Evolutionary conservation across 2,329 filamentous ascomycete genomes (phyloP), one percentile per base, ranked within the genome.

Genomic region (Rhexocercosporidium sp.): DNA sequence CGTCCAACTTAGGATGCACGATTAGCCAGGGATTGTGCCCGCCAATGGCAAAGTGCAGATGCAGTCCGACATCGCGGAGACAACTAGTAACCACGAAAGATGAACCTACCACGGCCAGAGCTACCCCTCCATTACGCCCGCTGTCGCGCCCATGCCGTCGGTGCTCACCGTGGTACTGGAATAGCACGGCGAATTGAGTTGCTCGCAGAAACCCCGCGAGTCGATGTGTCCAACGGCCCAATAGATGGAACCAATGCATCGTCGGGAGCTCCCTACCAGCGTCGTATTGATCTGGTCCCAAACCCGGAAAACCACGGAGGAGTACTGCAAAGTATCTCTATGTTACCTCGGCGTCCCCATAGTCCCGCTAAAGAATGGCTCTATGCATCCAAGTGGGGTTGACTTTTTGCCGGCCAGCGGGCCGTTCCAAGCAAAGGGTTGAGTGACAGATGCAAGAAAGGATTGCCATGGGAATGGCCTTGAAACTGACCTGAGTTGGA

Each of bases 1-100:
- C 31, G 22, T 57, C 20, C 34, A 20, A 25, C 54, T 57, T 57
- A 57, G 31, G n/a, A 57, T 41, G 54, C 31, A 57, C 31, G 9
- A 22, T 22, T 57, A 25, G 54, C 12, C n/a, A 41, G 31, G 29
- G 34, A 39, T 39, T 9, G 20, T 41, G 54, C 31, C 54, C 20
- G n/a, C 34, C 54, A 57, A 37, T 57, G 44, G 44, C 44, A 47
- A n/a, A 20, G 44, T 47, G 44, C 31, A 25, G 20, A 57, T 27
- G 34, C 20, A 37, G 34, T 39, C 51, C 62, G 37, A 57, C 49
- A 37, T 59, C 62, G 39, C 39, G 51, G 51, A 64, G 62, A 64
- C 62, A 39, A 49, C 54, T 57, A 57, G 54, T 56, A 37, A 14
- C 8, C 22, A 11, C 31, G 34, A 20, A 37, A 18, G 34, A 57